Conservation (phyloP, 495 filamentous ascomycete species). For the Podospora conica region DNA sequence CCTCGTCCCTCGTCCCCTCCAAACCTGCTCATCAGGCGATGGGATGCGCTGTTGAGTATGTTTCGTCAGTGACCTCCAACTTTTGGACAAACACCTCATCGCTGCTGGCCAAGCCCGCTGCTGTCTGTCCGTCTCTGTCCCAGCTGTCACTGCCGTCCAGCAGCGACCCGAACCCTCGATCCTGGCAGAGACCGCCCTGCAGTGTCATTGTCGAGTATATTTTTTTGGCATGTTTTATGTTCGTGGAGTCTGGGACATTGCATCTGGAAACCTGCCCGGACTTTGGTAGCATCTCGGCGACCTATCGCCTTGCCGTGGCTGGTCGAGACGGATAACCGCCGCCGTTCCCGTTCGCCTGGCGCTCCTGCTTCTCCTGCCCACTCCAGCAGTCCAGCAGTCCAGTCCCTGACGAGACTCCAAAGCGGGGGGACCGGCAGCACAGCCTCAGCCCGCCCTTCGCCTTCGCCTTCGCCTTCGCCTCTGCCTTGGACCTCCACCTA, state of each 20-base stretch:
- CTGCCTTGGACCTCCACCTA: conserved; percentile 1
- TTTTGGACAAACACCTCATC: conserved; percentile 6
- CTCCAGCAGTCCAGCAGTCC: conserved; percentile 1
- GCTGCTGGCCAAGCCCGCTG: neutral
- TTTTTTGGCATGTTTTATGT: neutral
- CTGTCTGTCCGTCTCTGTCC: no score
- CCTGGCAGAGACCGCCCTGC: neutral
- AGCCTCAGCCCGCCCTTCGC: conserved; percentile 25
- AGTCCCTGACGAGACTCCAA: conserved; percentile 11
- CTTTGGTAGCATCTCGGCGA: no score
- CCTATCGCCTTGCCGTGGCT: neutral
- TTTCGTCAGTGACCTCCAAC: neutral
- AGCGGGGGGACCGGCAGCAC: conserved; percentile 25
- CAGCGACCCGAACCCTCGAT: neutral
- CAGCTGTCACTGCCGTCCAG: neutral
- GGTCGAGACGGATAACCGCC: neutral
- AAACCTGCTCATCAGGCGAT: neutral
- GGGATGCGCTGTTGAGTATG: neutral
- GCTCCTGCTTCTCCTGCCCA: neutral
- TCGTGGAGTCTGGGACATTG: neutral
- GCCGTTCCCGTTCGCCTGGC: neutral
- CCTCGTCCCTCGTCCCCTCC: neutral
- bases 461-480: conserved; percentile 8
- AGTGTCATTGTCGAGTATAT: neutral
- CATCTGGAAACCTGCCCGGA: neutral